Evolutionary conservation across 164 flowering plant species (phyloP).

Genomic region (Macadamia integrifolia): DNA sequence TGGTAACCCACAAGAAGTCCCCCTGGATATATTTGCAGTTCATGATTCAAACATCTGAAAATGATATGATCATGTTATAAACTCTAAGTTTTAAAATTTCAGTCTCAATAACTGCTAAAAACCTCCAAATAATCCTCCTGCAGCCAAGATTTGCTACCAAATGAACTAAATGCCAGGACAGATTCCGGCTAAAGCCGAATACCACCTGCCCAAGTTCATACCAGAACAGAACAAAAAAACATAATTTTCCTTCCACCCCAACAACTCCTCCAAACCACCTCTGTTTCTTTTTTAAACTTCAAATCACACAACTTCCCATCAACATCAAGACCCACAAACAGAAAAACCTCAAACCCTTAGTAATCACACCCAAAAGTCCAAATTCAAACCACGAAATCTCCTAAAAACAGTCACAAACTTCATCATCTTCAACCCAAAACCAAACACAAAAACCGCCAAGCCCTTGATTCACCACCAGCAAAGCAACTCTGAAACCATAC

Average conservation of each 20-base stretch:
- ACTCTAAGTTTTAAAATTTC: background rate
- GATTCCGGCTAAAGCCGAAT: background rate
- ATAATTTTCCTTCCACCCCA: background rate
- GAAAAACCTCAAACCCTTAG: too few relatives aligned
- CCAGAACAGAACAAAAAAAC: too few relatives aligned
- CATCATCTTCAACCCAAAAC: background rate
- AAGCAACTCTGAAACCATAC: background rate
- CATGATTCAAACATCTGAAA: too few relatives aligned
- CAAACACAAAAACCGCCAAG: background rate
- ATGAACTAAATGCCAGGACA: background rate
- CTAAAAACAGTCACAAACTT: background rate
- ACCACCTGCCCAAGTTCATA: background rate
- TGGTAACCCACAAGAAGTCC: background rate
- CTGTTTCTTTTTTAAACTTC: background rate
- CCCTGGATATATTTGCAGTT: background rate
- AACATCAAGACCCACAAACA: background rate
- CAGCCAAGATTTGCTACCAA: background rate
- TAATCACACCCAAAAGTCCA: conserved; percentile 2
- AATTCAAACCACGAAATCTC: background rate
- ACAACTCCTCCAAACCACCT: conserved; percentile 1
- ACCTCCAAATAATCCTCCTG: background rate
- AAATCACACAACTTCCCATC: background rate
- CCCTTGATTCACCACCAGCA: background rate
- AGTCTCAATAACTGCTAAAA: background rate
- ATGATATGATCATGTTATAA: background rate